Evolutionary conservation across 441 rosid species (phyloP), one percentile per base, ranked within the genome.

Genomic region (Pelargonium australe): DNA sequence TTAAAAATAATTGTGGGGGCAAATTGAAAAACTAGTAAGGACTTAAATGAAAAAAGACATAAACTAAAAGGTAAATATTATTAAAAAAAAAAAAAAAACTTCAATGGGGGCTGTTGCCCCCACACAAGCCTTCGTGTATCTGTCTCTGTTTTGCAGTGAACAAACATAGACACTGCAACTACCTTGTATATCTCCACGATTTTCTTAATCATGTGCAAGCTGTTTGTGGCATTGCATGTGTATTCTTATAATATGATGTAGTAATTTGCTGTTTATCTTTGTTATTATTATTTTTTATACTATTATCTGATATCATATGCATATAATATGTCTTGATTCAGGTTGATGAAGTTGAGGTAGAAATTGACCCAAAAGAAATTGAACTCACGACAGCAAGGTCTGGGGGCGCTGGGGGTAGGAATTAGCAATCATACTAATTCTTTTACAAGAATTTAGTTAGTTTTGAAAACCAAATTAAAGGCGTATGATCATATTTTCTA

Each of bases 301-400:
- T 40, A 45, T 60, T 11, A 13, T 55, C 58, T 64, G 12, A 13
- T 7, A 64, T 3, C 41, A 47, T 51, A 19, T 65, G 60, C 72
- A 66, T 69, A 25, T 76, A 58, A 31, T 19, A 44, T 62, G 51
- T 70, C 49, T 79, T 68, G 45, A 73, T 70, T 55, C 78, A 91
- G 97, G 96, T 84, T 72, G 97, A 91, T 84, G 99, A 94, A 84
- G 97, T 94, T 68, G 97, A 94, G 76, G 92, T 94, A 71, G 94
- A 80, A 76, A 94, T 94, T 81, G 99, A 91, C 64, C 96, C 98
- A 37, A 88, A 89, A 71, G 97, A 94, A 65, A 85, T 88, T 80
- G 96, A 91, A 81, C 94, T 94, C 71, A 86, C 97, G 68, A 85
- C 96, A 47, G 91, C 99, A 63, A 87, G 97, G 82, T 85, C 99